Base-by-base conservation (phyloP, 1,284 basidiomycete genomes). In the Stygiomarasmius scandens region DNA sequence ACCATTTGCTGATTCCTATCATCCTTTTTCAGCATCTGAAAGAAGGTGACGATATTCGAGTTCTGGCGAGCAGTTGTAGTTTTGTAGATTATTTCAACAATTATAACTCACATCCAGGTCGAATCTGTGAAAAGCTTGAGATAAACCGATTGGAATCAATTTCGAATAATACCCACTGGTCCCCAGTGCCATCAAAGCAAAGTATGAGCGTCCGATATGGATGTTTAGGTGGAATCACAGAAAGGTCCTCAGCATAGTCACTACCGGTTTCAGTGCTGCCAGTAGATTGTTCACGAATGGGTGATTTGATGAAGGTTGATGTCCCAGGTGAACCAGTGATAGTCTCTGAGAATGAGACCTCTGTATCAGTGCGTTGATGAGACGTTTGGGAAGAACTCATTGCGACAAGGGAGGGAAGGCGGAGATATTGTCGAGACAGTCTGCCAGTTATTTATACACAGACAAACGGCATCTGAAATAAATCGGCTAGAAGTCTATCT, bases 11-110 rank as follows among this genome's bases (percentile, higher is more conserved):
- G 75, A 22, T 65, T 66, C 16, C 71, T 68, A 58, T 85, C 79
- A 63, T 81, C 76, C 64, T 84, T 86, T 71, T 82, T 79, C 52
- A 86, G 67, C 55, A 83, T 61, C 8, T 77, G 74, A 51, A 84
- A 77, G 20, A 88, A 72, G 61, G 84, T 74, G 27, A 85, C 78
- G 45, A 88, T 79, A 58, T 86, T 87, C 12, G 84, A 86, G 69
- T 86, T 86, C 54, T 56, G 25, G 25, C 12, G 12, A 20, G 20
- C 27, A 2, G 14, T 6, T 9, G 32, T 49, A 10, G 29, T 25
- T 47, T 23, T 24, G 14, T 14, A 5, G 48, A 27, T 8, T 3
- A 3, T 2, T 25, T 24, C 9, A 27, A 27, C 24, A 9, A 8
- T 22, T 2, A 20, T 36, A 8, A 50, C 38, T 41, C 24, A 54